Conservation (phyloP, 2,329 filamentous ascomycete species). For the Botrytis fragariae region DNA sequence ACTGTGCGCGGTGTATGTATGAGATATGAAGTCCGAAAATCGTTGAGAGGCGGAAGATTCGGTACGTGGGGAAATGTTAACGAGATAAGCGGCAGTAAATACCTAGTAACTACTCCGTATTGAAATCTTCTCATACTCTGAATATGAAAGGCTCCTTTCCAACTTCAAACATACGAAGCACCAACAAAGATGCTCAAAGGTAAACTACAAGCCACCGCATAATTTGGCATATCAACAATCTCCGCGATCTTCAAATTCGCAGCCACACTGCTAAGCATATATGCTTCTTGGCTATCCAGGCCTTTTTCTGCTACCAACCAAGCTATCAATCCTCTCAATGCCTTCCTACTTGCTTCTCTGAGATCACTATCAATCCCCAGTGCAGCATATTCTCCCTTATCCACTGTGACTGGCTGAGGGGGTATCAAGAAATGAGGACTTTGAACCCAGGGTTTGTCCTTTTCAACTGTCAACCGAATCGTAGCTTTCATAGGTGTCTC, state of each 20-base stretch:
- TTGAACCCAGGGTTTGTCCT: slow-evolving; percentile 46
- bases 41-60: not conserved
- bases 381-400: slow-evolving; percentile 46
- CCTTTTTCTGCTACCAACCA: slow-evolving; percentile 49
- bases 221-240: slow-evolving; percentile 54
- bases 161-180: slow-evolving; percentile 23
- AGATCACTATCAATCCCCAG: slow-evolving; percentile 49
- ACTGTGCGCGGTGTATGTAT: not conserved
- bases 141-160: not conserved
- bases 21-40: not conserved
- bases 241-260: slow-evolving; percentile 51
- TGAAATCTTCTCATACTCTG: not conserved
- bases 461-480: slow-evolving; percentile 48
- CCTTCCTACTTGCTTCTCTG: slow-evolving; percentile 49
- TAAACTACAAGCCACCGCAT: slow-evolving; percentile 49
- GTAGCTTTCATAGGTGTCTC: slow-evolving; percentile 52
- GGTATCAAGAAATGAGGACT: slow-evolving; percentile 45
- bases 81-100: not conserved
- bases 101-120: not conserved
- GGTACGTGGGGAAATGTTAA: not conserved
- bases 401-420: slow-evolving; percentile 36
- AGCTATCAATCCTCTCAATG: slow-evolving; percentile 47
- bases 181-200: slow-evolving; percentile 48
- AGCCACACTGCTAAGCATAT: slow-evolving; percentile 52
- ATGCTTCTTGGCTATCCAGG: slow-evolving; percentile 47